A percentile compares a stretch with the other conserved stretches of the same genome.
Evolutionary conservation across 139 green algal genomes (phyloP).

Genomic region (Chlorella sp.): DNA sequence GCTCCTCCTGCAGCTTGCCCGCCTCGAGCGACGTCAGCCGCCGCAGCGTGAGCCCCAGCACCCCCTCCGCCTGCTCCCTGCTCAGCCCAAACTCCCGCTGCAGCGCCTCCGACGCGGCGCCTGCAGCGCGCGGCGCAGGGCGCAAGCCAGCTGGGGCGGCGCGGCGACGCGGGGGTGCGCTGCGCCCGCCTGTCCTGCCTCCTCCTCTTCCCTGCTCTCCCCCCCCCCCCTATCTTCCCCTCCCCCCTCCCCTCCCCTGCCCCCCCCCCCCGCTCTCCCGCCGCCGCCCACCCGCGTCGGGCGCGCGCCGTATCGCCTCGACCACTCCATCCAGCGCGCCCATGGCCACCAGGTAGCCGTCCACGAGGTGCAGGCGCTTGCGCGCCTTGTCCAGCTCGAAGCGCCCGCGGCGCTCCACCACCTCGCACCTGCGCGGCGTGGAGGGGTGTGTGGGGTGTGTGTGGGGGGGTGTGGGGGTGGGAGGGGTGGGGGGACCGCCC

Average conservation of each 20-base stretch:
- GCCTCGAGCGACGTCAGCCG: constrained; percentile 85
- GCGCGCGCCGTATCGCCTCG: constrained; percentile 60
- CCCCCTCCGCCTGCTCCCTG: constrained; percentile 73
- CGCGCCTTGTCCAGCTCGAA: constrained; percentile 63
- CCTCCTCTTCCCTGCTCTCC: too few species aligned
- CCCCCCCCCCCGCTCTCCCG: too few species aligned
- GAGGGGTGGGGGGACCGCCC: too few species aligned
- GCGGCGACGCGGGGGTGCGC: too few species aligned
- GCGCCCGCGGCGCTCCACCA: constrained; percentile 67
- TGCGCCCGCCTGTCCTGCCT: too few species aligned
- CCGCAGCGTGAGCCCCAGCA: constrained; percentile 84
- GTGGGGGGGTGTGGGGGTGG: too few species aligned
- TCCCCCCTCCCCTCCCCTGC: too few species aligned
- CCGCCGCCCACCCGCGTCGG: too few species aligned
- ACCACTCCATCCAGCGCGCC: constrained; percentile 74
- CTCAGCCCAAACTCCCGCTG: constrained; percentile 55
- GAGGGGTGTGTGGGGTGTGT: too few species aligned
- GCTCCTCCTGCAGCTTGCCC: constrained; percentile 70
- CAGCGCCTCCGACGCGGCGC: constrained; percentile 59
- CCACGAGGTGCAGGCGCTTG: constrained; percentile 76
- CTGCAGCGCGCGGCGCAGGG: too few species aligned
- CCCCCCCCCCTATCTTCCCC: too few species aligned
- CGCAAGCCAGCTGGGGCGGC: too few species aligned
- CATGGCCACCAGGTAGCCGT: constrained; percentile 79
- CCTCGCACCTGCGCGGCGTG: constrained; percentile 49